Evolutionary conservation across 768 basidiomycete genomes (phyloP).

Genomic region (Psilocybe cyanescens): DNA sequence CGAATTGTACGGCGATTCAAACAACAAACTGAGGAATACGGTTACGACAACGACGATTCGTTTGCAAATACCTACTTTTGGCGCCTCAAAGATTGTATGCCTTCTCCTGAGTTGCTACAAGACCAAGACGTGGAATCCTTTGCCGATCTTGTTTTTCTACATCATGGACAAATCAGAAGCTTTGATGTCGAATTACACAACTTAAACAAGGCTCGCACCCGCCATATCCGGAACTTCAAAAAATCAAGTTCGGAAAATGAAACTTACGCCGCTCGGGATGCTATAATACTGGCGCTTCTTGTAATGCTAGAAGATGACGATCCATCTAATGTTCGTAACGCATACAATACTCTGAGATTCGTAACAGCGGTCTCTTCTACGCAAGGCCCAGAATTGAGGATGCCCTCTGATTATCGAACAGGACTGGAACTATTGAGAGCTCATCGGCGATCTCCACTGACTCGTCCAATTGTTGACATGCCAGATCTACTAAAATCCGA

Average conservation of each 20-base stretch:
- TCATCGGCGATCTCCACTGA: slow-evolving; percentile 42
- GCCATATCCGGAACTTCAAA: slow-evolving; percentile 34
- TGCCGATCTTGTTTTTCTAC: slow-evolving; percentile 59
- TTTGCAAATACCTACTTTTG: slow-evolving; percentile 76
- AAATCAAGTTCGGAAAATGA: slow-evolving; percentile 16
- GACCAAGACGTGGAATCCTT: slow-evolving; percentile 77
- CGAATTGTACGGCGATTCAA: slow-evolving; percentile 70
- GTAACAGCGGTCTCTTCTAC: slow-evolving; percentile 47
- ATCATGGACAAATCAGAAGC: slow-evolving; percentile 65
- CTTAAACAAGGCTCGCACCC: slow-evolving; percentile 44
- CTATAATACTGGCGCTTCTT: slow-evolving; percentile 58
- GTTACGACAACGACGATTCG: slow-evolving; percentile 39
- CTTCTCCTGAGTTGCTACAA: slow-evolving; percentile 53
- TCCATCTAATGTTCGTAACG: slow-evolving; percentile 52
- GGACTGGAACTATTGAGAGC: slow-evolving; percentile 53
- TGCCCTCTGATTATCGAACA: slow-evolving; percentile 41
- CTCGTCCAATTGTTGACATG: slow-evolving; percentile 38
- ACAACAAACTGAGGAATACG: slow-evolving; percentile 42
- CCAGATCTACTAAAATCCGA: slow-evolving; percentile 37
- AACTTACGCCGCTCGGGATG: slow-evolving; percentile 42
- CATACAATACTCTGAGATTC: slow-evolving; percentile 69
- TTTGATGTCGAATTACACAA: slow-evolving; percentile 55
- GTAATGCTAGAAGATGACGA: slow-evolving; percentile 59
- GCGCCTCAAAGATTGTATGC: slow-evolving; percentile 82
- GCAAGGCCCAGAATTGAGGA: slow-evolving; percentile 27